Percentiles rank a stretch among this genome's conserved stretches.
Conservation (phyloP, 2,329 filamentous ascomycete genomes). For the Ceratocystis variospora region DNA sequence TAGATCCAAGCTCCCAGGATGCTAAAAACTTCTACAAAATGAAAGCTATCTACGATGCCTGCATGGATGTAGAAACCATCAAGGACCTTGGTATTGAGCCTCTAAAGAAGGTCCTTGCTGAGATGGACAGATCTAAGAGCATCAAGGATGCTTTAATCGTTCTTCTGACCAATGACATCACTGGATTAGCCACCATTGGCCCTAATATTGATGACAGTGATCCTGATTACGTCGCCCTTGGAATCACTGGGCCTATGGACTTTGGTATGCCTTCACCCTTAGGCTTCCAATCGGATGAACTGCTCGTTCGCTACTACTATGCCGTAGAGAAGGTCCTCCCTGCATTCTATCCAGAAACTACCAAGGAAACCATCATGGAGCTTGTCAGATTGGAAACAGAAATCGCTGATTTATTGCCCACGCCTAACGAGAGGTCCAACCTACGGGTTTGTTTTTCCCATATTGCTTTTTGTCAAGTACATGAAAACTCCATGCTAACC, state of each 20-base stretch:
- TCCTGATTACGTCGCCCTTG: constrained; percentile 28
- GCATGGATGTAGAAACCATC: constrained; percentile 47
- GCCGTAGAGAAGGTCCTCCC: constrained; percentile 22
- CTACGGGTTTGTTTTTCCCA: constrained; percentile 31
- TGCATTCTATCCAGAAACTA: constrained; percentile 28
- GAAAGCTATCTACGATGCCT: constrained; percentile 50
- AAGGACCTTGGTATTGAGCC: constrained; percentile 42
- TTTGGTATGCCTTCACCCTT: constrained; percentile 48
- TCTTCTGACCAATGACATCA: constrained; percentile 34
- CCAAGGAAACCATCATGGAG: constrained; percentile 29
- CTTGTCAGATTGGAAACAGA: constrained; percentile 46
- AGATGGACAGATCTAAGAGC: constrained; percentile 28
- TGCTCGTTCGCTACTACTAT: constrained; percentile 37
- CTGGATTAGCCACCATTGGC: constrained; percentile 27
- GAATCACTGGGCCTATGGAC: constrained; percentile 32
- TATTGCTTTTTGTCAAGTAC: too few relatives aligned
- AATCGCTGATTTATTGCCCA: constrained; percentile 43
- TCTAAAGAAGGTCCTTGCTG: constrained; percentile 40
- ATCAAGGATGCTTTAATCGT: constrained; percentile 32
- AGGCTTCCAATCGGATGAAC: constrained; percentile 40
- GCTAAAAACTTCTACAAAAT: constrained; percentile 53
- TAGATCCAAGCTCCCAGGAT: constrained; percentile 30
- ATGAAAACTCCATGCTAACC: too few relatives aligned
- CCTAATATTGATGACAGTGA: constrained; percentile 32
- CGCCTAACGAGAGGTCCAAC: constrained; percentile 42